These are phyloP conservation scores for Vanrija sp. DNA, from an alignment of 1,284 basidiomycete genomes.

Conservation along the genomic window DNA sequence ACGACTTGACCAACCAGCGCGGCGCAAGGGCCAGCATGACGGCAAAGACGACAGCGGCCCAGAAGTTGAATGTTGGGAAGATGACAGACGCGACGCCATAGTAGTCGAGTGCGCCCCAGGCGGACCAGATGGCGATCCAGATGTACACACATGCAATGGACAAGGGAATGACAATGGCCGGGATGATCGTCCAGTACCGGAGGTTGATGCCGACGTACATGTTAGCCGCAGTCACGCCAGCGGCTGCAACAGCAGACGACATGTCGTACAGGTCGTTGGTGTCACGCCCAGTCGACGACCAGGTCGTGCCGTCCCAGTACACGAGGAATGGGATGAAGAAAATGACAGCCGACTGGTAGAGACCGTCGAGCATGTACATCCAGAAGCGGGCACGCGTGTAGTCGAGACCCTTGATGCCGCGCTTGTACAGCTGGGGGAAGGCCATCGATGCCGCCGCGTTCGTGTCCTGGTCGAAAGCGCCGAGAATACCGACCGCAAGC, in stretches of 20 bases:
- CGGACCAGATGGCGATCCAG: slow-evolving; percentile 84
- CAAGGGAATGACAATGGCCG: slow-evolving; percentile 71
- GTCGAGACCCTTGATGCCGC: slow-evolving; percentile 86
- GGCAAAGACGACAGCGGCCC: slow-evolving; percentile 69
- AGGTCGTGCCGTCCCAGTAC: slow-evolving; percentile 61
- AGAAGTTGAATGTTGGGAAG: slow-evolving; percentile 75
- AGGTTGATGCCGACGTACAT: slow-evolving; percentile 82
- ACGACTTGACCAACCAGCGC: slow-evolving; percentile 28
- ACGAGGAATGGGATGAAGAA: slow-evolving; percentile 85
- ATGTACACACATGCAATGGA: slow-evolving; percentile 74
- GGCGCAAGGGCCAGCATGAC: slow-evolving; percentile 66
- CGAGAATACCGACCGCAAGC: slow-evolving; percentile 82
- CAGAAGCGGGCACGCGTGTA: slow-evolving; percentile 92
- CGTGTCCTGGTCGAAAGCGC: slow-evolving; percentile 94
- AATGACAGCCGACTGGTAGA: slow-evolving; percentile 86
- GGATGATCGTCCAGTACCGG: slow-evolving; percentile 84
- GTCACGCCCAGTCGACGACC: slow-evolving; percentile 67
- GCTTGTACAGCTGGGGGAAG: slow-evolving; percentile 88
- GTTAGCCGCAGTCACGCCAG: slow-evolving; percentile 84
- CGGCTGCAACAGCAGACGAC: slow-evolving; percentile 84
- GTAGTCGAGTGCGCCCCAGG: slow-evolving; percentile 66
- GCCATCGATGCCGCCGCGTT: slow-evolving; percentile 84
- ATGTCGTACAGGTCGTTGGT: slow-evolving; percentile 80
- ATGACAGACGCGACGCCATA: slow-evolving; percentile 68
- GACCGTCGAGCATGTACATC: slow-evolving; percentile 88